phyloP scores from a whole-genome alignment of 148 eudicot species.

The Agrostemma githago region DNA sequence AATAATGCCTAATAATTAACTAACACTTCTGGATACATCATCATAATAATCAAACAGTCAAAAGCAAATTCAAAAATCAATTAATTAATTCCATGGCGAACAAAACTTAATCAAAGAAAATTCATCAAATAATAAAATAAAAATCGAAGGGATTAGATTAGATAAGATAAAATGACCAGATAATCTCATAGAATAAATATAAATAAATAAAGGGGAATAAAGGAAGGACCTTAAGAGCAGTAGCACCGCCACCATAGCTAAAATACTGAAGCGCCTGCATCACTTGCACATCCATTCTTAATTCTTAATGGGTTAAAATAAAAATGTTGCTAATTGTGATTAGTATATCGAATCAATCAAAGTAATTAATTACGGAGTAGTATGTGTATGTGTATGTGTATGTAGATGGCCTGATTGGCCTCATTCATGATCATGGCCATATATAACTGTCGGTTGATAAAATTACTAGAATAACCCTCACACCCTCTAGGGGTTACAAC shows the following conservation, averaged over 20 bases:
- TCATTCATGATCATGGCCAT: too few species aligned
- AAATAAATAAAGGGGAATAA: too few species aligned
- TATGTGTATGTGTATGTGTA: too few species aligned
- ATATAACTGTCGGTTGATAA: too few species aligned
- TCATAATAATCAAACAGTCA: not conserved
- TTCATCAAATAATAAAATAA: too few species aligned
- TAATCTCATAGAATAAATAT: too few species aligned
- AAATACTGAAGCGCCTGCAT: constrained; percentile 26
- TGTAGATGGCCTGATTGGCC: too few species aligned
- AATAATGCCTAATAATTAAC: not conserved
- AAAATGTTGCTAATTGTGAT: not conserved
- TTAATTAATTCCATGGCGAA: not conserved
- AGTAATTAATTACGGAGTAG: too few species aligned
- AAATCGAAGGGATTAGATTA: not conserved
- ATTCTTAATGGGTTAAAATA: too few species aligned
- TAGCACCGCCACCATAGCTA: constrained; percentile 25
- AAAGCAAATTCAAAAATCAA: not conserved
- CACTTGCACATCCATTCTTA: constrained; percentile 2
- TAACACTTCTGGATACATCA: not conserved
- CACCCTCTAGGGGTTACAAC: not conserved
- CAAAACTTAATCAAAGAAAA: not conserved
- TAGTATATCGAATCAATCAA: too few species aligned
- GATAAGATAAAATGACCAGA: too few species aligned
- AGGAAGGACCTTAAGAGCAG: constrained; percentile 28
- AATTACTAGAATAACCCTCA: not conserved